Evolutionary conservation across 2,329 filamentous ascomycete genomes (phyloP), one percentile per base, ranked within the genome.

Genomic region (Aspergillaceae sp.): DNA sequence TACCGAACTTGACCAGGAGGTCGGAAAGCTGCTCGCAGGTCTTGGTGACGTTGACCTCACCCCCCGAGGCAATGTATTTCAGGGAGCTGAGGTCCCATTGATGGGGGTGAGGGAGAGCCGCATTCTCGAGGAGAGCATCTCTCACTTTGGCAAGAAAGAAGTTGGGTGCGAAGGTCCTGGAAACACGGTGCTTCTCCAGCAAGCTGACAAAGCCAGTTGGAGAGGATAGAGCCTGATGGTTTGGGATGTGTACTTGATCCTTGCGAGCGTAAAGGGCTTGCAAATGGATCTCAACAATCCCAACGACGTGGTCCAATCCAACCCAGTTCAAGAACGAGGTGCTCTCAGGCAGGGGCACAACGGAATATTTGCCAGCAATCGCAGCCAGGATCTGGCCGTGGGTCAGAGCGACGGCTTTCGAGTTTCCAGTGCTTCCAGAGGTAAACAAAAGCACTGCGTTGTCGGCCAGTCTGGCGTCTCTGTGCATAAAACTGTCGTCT

Each of bases 221-320:
- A 37, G 10, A 19, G 74, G 76, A 2, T 64, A 46, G 1, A 61
- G 44, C 35, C 53, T 37, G 6, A 53, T 32, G n/a, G 3, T 49
- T 45, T 10, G 44, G 47, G 4, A 55, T 45, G 36, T 60, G 57
- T 8, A 60, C 43, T 41, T 60, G 56, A 5, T 56, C 46, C 11
- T 28, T 48, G 29, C 51, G 43, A 9, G 49, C 34, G 10, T 41
- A 49, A 28, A 60, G 74, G 1, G 76, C 73, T 9, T 70, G 69
- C 0, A 80, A 55, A 51, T 80, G 77, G 10, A 74, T 70, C 43
- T 81, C 74, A 1, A 66, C 61, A 3, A 82, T 58, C 48, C 61
- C 70, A 0, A 72, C 77, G 7, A 78, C 75, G 47, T 80, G 78
- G 49, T 80, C 76, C 5, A 79, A 58, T 0, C 67, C 67, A 9